These are phyloP conservation scores for Yamadazyma blattariae DNA, from an alignment of 1,139 yeast species.

Conservation along the genomic window DNA sequence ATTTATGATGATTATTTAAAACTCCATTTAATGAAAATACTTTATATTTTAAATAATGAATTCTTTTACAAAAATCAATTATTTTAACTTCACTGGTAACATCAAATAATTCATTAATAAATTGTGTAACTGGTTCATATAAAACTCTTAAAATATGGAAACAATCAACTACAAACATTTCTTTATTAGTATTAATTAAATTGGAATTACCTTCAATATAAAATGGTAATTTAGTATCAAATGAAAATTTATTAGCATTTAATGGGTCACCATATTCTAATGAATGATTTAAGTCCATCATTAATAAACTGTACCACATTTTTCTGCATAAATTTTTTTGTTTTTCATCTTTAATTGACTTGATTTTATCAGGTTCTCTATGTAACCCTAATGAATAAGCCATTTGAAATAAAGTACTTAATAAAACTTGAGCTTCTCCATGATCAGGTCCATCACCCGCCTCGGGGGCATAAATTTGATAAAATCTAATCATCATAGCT, in stretches of 20 bases:
- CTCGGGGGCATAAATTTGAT: conserved; percentile 20
- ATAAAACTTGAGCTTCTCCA: conserved; percentile 42
- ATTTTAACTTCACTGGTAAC: conserved; percentile 9
- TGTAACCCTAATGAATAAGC: conserved; percentile 46
- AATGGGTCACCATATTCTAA: conserved; percentile 40
- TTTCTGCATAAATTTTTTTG: conserved; percentile 27
- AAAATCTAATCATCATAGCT: conserved; percentile 35
- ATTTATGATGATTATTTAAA: conserved; percentile 10
- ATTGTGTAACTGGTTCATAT: conserved; percentile 12
- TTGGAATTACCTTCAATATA: conserved; percentile 19
- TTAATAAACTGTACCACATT: conserved; percentile 17
- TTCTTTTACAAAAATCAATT: conserved; percentile 10
- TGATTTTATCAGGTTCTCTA: conserved; percentile 35
- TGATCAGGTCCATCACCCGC: conserved; percentile 46
- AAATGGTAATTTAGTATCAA: conserved; percentile 34
- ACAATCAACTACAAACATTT: conserved; percentile 16
- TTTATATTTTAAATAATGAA: conserved; percentile 10
- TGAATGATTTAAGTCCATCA: conserved; percentile 36
- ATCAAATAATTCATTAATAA: conserved; percentile 11
- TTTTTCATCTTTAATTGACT: conserved; percentile 17
- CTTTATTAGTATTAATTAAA: conserved; percentile 23
- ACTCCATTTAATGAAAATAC: conserved; percentile 7
- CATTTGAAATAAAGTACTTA: conserved; percentile 39
- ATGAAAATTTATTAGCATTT: conserved; percentile 23
- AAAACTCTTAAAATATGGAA: conserved; percentile 9